Conservation (phyloP, 78 protist species). For the Dictyostelium firmibasis region DNA sequence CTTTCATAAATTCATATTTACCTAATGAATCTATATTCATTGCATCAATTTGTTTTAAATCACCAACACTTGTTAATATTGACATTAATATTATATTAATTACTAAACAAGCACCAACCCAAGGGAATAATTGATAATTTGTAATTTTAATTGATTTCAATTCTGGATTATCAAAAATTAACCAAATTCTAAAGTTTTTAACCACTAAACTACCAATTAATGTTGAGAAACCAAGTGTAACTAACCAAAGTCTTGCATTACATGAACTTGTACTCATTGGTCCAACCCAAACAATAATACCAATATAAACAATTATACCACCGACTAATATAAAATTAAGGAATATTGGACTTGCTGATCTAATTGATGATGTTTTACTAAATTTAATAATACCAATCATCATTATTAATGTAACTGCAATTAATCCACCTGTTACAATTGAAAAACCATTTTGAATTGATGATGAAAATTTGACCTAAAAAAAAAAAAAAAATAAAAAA, state of each 20-base stretch:
- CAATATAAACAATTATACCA: constrained; percentile 12
- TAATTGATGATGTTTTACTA: constrained; percentile 9
- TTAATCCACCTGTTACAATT: background rate
- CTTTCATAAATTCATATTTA: constrained; percentile 26
- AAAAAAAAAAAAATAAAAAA: background rate
- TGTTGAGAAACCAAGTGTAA: constrained; percentile 16
- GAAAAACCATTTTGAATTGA: background rate
- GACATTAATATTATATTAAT: background rate
- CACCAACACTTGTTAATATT: background rate
- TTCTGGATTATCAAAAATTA: constrained; percentile 33
- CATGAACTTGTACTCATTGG: background rate
- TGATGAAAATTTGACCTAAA: background rate
- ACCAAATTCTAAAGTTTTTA: constrained; percentile 43
- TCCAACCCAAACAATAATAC: constrained; percentile 2
- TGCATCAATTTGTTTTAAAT: background rate
- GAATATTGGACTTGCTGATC: constrained; percentile 57
- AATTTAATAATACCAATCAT: background rate
- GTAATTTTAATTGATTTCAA: constrained; percentile 20
- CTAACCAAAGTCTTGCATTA: constrained; percentile 20
- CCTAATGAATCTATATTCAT: background rate
- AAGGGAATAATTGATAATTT: constrained; percentile 22
- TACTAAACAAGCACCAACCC: background rate
- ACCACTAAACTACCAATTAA: constrained; percentile 39
- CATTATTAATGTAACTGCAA: background rate
- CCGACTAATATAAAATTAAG: background rate